phyloP scores from a whole-genome alignment of 176 grass and related monocot genomes.

The Elaeis guineensis region DNA sequence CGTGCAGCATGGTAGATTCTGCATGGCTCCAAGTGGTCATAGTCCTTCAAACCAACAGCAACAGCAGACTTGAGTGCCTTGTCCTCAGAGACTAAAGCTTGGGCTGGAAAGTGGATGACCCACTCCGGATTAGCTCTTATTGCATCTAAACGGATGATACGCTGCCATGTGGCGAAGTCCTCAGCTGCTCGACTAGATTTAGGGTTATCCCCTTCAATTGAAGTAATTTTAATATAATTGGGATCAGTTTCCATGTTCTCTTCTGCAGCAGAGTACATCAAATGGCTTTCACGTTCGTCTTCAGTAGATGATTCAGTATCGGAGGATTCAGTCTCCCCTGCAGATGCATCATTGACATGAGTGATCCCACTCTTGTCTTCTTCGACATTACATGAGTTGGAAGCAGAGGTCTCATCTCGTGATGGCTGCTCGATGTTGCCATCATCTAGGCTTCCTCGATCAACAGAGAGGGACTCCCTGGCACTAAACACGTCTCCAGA shows the following conservation, averaged over 20 bases:
- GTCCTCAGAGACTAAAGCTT: constrained; percentile 49
- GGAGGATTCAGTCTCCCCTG: constrained; percentile 64
- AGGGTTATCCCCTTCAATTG: constrained; percentile 48
- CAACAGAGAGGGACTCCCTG: constrained; percentile 22
- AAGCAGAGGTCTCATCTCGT: constrained; percentile 8
- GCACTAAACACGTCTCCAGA: constrained; percentile 37
- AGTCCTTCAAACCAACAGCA: constrained; percentile 60
- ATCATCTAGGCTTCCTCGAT: constrained; percentile 37
- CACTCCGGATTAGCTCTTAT: constrained; percentile 70
- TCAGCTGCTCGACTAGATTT: constrained; percentile 50
- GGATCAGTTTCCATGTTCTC: constrained; percentile 43
- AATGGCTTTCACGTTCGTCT: constrained; percentile 49
- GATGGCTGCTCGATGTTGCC: constrained; percentile 31
- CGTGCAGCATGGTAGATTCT: constrained; percentile 78
- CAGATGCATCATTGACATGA: constrained; percentile 38
- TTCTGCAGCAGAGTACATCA: constrained; percentile 25
- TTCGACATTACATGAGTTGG: constrained; percentile 26
- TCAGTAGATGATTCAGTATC: constrained; percentile 80
- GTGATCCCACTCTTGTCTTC: constrained; percentile 15
- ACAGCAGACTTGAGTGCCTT: constrained; percentile 43
- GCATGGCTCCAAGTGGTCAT: constrained; percentile 58
- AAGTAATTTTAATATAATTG: constrained; percentile 40
- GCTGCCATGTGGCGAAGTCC: constrained; percentile 77
- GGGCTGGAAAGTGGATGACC: constrained; percentile 51
- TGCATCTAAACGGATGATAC: constrained; percentile 91